Percentiles rank a stretch among this genome's conserved stretches.
Conservation (phyloP, 78 protist species). For the Goniomonas avonlea region DNA sequence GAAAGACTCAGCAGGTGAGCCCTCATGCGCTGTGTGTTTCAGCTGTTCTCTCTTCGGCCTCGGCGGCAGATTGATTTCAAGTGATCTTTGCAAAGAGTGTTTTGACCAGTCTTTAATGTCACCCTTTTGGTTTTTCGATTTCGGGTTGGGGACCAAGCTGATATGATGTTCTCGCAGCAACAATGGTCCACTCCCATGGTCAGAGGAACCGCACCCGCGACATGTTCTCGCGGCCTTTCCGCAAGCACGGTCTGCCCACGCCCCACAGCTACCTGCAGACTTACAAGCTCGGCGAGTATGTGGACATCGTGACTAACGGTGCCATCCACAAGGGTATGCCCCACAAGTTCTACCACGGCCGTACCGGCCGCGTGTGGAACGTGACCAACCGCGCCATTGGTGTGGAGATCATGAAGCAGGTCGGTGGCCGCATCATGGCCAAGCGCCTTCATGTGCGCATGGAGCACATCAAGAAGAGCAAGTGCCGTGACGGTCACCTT, state of each 20-base stretch:
- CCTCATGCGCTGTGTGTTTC: too few relatives aligned
- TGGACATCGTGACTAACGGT: constrained; percentile 83
- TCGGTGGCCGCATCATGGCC: constrained; percentile 78
- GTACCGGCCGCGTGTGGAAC: constrained; percentile 97
- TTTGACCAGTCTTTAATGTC: too few relatives aligned
- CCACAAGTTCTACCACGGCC: constrained; percentile 99
- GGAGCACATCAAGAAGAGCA: constrained; percentile 98
- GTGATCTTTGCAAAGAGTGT: too few relatives aligned
- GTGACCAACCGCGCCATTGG: constrained; percentile 96
- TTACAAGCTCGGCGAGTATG: constrained; percentile 86
- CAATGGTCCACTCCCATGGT: too few relatives aligned
- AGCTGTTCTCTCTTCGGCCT: too few relatives aligned
- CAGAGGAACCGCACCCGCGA: too few relatives aligned
- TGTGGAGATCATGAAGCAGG: constrained; percentile 92
- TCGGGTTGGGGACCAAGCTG: too few relatives aligned
- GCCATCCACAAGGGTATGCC: constrained; percentile 98
- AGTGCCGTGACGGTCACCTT: too few relatives aligned
- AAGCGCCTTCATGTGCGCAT: constrained; percentile 97
- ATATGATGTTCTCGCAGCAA: too few relatives aligned
- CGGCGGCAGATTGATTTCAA: too few relatives aligned
- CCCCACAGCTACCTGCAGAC: constrained; percentile 46
- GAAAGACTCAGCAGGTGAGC: too few relatives aligned
- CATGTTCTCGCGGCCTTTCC: constrained; percentile 10
- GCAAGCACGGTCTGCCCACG: constrained; percentile 10
- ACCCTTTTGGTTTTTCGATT: too few relatives aligned